Base-by-base conservation (phyloP, 257 asterid genomes). In the Scutellaria baicalensis region DNA sequence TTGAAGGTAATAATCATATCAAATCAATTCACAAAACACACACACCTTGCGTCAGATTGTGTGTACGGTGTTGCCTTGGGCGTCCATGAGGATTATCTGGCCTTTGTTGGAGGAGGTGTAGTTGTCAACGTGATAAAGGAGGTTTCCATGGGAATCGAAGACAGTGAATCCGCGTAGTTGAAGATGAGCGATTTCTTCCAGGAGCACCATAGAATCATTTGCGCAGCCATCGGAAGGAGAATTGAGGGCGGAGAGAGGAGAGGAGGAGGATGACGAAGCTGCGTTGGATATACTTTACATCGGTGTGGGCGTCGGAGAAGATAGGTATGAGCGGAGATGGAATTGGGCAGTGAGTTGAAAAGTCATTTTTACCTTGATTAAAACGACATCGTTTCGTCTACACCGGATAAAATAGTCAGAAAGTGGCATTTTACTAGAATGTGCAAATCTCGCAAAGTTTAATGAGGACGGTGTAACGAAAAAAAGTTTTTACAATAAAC, bases 91-190 rank as follows among this genome's bases (percentile, higher is more conserved):
- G 57, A 80, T 58, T 60, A 88, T 81, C 71, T 84, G 83, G 18
- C 69, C 77, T 9, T 72, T 78, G 40, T 56, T 71, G 54, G 84
- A 74, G 35, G 89, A 70, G 18, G 67, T 38, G 86, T 90, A 88
- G 21, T 86, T 90, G 75, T 90, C 97, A 12, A 90, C 95, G 1
- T 95, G 89, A 52, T 80, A 90, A 17, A 84, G 81, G 44, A 90
- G 83, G 75, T 85, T 78, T 10, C 97, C 95, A 1, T 64, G 63
- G 20, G 81, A 44, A 66, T 84, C 97, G 45, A 78, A 84, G n/a
- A 90, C 93, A 6, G 97, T 90, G 75, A 88, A 90, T 1, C 96
- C 97, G 82, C 84, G 79, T 94, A 86, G 75, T 78, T 88, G 27
- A 86, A 74, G 35, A 90, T 82, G 52, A 90, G 66, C 33, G 95